Evolutionary conservation across 345 rosid species (phyloP), one percentile per base, ranked within the genome.

Genomic region (Eutrema yunnanense): DNA sequence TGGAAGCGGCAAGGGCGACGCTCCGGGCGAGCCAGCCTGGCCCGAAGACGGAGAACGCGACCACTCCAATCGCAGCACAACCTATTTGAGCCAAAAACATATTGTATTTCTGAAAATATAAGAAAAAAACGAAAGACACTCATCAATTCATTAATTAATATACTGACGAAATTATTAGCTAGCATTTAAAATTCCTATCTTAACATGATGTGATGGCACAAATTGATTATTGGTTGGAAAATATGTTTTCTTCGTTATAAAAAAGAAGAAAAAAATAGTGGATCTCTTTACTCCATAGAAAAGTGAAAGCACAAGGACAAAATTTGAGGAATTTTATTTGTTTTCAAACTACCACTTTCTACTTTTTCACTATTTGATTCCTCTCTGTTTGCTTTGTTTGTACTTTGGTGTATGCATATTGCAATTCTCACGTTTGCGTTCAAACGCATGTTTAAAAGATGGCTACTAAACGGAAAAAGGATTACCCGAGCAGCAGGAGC

Each of bases 21-120:
- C 92, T 89, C 66, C 97, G 84, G 53, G 97, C 87, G 49, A 94
- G 88, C 96, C 95, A 91, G 9, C 97, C 88, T 0, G 97, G 89
- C 1, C 97, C 98, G 46, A 91, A 82, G 54, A 81, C 8, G 7
- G 87, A 43, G 65, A 91, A 81, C 3, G 96, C 93, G 44, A 88
- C n/a, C 22, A 94, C 97, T 36, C 97, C 98, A 5, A 89, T 82
- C n/a, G 88, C 90, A 22, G 96, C 95, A 74, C 98, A 93, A 19
- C 96, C 98, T 42, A 89, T 85, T 72, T 93, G 98, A 60, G 97
- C 90, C 85, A 86, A 77, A 86, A 93, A 93, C 78, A 93, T 81
- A 68, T 93, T 90, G 90, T 90, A 94, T 73, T 88, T 94, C 97
- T 94, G 97, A 88, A 82, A 56, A 55, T 4, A 43, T 38, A 65